phyloP scores from a whole-genome alignment of 2,329 filamentous ascomycete species.

The Phialemoniopsis sp. region DNA sequence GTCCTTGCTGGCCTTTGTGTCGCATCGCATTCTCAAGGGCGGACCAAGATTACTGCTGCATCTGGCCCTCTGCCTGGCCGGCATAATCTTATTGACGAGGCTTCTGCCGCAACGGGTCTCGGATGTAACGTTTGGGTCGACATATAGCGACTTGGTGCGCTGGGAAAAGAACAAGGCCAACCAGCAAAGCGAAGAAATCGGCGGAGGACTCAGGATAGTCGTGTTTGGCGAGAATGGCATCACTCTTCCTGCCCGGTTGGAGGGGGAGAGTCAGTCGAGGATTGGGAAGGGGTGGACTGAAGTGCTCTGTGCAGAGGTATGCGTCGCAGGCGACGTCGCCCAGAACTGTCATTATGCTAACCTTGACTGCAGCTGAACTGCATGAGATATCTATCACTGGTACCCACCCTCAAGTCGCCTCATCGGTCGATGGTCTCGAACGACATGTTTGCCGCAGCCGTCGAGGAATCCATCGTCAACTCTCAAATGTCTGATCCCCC shows the following conservation, averaged over 20 bases:
- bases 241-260: slow-evolving; percentile 22
- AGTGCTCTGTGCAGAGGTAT: slow-evolving; percentile 41
- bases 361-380: slow-evolving; percentile 37
- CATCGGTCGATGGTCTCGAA: slow-evolving; percentile 46
- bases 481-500: slow-evolving; percentile 25
- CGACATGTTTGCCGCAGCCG: slow-evolving; percentile 43
- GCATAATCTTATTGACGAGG: slow-evolving; percentile 14
- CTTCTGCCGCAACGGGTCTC: slow-evolving; percentile 13
- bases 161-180: slow-evolving; percentile 5
- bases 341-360: background rate
- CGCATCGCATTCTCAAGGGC: slow-evolving; percentile 17
- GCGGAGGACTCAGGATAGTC: slow-evolving; percentile 39
- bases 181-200: slow-evolving; percentile 4
- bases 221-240: slow-evolving; percentile 48
- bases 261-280: slow-evolving; percentile 8
- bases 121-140: slow-evolving; percentile 10
- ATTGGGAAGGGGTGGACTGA: slow-evolving; percentile 38
- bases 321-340: slow-evolving; percentile 2
- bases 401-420: slow-evolving; percentile 25
- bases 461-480: slow-evolving; percentile 25
- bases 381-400: slow-evolving; percentile 37
- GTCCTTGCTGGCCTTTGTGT: slow-evolving; percentile 18
- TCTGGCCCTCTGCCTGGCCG: slow-evolving; percentile 12
- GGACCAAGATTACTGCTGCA: slow-evolving; percentile 20
- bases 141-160: slow-evolving; percentile 11